Evolutionary conservation across 257 asterid species (phyloP), one percentile per base, ranked within the genome.

Genomic region (Hygrophila difformis): DNA sequence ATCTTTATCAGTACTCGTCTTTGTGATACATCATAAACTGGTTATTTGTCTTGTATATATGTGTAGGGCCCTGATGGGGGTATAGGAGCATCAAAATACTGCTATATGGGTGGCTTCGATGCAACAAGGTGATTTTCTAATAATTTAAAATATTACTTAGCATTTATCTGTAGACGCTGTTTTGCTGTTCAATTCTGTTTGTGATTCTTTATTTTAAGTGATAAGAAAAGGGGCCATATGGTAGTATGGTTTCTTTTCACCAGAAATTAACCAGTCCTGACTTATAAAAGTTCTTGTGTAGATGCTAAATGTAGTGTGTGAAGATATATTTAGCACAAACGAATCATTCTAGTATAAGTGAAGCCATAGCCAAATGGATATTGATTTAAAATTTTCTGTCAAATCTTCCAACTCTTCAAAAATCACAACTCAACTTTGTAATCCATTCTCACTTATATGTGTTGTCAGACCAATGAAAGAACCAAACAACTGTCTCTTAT

Each of bases 1-100:
- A 28, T 72, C 37, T 49, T 49, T 35, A 41, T 33, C 29, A 49
- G 19, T 21, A 29, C 48, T 50, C 28, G 35, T 53, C 56, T 45
- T 44, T 57, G 10, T 28, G 63, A 36, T 24, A 26, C n/a, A 49
- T 40, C 44, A 53, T 56, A 29, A 60, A 49, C 20, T n/a, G 29
- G 15, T 38, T 64, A 29, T 29, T 23, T 53, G 44, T 49, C 50
- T 43, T 34, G 17, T 46, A 22, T 49, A 38, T n/a, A n/a, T 50
- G n/a, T 61, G 69, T 69, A 89, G 96, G 99, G 99, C 34, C 99
- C 99, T 63, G 99, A 91, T 72, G 99, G 99, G 60, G 96, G 96
- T 57, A 80, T 91, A 35, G 74, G 93, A 35, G 96, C 96, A 51
- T 91, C 99, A 19, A 86, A 83, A 70, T 91, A 91, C 66, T 74